Conservation (phyloP, 441 rosid species). For the Arabidopsis lyrata region DNA sequence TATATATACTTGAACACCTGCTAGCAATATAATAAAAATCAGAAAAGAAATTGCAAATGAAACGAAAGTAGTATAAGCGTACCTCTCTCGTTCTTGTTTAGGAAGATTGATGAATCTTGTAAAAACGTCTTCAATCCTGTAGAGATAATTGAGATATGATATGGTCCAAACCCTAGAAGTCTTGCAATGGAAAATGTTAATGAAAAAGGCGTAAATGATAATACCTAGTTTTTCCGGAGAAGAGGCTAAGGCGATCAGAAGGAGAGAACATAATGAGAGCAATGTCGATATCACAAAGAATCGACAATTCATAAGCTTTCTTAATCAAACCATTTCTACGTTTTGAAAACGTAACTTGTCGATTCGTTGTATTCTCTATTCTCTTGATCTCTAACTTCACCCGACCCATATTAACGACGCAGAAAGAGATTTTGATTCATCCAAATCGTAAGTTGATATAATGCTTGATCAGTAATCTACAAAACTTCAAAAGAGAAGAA, state of each 20-base stretch:
- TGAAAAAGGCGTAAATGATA: not conserved
- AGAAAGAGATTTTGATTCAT: constrained; percentile 7
- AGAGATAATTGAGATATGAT: constrained; percentile 1
- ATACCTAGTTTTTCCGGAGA: constrained; percentile 68
- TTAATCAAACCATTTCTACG: constrained; percentile 88
- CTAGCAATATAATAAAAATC: not conserved
- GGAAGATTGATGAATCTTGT: constrained; percentile 65
- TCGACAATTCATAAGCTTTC: constrained; percentile 79
- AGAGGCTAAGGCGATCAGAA: constrained; percentile 62
- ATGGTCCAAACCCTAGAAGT: not conserved
- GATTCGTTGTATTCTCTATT: constrained; percentile 66
- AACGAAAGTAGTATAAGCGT: constrained; percentile 16
- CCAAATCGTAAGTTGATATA: constrained; percentile 10
- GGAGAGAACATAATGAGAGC: constrained; percentile 79
- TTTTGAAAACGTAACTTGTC: constrained; percentile 80
- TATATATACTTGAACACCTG: too few relatives aligned
- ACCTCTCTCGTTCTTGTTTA: constrained; percentile 76
- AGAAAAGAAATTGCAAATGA: not conserved
- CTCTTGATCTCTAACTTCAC: constrained; percentile 71
- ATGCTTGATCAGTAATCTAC: constrained; percentile 31
- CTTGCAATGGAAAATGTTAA: not conserved
- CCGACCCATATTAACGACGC: constrained; percentile 58
- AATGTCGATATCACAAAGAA: constrained; percentile 75
- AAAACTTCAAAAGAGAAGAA: not conserved
- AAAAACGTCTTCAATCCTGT: constrained; percentile 79